Evolutionary conservation across 2,329 filamentous ascomycete genomes (phyloP), one percentile per base, ranked within the genome.

Genomic region (Cryphonectria naterciae): DNA sequence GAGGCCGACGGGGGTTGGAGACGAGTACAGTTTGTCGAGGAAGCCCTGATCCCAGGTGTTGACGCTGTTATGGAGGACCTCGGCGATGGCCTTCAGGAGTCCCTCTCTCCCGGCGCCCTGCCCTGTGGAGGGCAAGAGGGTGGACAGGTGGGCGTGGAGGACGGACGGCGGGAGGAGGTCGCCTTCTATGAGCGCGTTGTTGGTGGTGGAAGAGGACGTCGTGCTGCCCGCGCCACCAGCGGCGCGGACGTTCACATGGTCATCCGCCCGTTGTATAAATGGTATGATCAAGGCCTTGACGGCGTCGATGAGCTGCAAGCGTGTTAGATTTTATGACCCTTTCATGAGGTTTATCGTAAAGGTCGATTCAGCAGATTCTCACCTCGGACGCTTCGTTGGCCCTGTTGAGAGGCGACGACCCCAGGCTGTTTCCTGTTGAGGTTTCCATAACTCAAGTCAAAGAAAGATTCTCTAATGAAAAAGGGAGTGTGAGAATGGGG

Each of bases 21-120:
- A 92, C n/a, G 92, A 89, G 80, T 98, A 98, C 25, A 98, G 85
- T 83, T 99, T 98, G 82, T 98, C 95, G 77, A 98, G 83, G 81
- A 98, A 99, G 15, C 95, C 95, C 81, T 97, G 95, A 77, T 97
- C 93, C 93, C 95, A 98, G n/a, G 95, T 98, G 82, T 99, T 99
- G 78, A 98, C 95, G 77, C 92, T 96, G 81, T 97, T 94, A 74
- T 88, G 86, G 58, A 98, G 85, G 28, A 98, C 85, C 72, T 90
- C 87, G 74, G 89, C 84, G 62, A 97, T 86, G 3, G 89, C 88
- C 46, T 89, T 85, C 39, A 97, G 83, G 43, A 98, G 83, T 0
- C 95, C 95, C 60, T 92, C 88, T 75, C 92, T 92, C 0, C 91
- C 92, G 73, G 83, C 83, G 10, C 88, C 90, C 54, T 85, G 79